These are phyloP conservation scores for Evansstolkia leycettana DNA, from an alignment of 495 filamentous ascomycete genomes.

Conservation along the genomic window DNA sequence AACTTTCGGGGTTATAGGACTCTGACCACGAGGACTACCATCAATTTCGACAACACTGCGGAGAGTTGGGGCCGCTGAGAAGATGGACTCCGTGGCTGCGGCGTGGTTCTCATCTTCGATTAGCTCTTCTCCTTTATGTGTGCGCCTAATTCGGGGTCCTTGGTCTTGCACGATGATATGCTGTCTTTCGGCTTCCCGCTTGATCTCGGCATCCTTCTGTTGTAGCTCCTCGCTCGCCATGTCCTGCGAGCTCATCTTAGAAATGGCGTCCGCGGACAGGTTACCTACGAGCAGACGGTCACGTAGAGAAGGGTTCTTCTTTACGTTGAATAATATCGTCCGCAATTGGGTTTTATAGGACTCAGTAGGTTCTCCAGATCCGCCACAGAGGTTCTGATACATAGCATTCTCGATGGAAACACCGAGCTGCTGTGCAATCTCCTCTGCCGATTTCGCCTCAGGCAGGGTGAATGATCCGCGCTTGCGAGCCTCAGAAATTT, in stretches of 20 bases:
- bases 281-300: conserved; percentile 58
- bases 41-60: conserved; percentile 26
- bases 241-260: conserved; percentile 73
- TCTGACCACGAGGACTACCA: conserved; percentile 21
- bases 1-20: conserved; percentile 18
- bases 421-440: conserved; percentile 42
- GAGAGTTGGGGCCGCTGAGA: conserved; percentile 28
- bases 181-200: conserved; percentile 74
- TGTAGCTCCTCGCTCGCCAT: conserved; percentile 87
- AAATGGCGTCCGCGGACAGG: conserved; percentile 59
- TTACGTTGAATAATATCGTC: conserved; percentile 68
- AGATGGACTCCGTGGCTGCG: conserved; percentile 36
- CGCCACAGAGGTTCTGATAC: conserved; percentile 42
- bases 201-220: conserved; percentile 59
- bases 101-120: conserved; percentile 53
- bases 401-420: conserved; percentile 66
- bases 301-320: conserved; percentile 68
- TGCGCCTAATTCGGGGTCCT: conserved; percentile 72
- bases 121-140: conserved; percentile 91
- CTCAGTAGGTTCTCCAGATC: conserved; percentile 35
- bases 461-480: conserved; percentile 38
- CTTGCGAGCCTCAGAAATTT: conserved; percentile 38
- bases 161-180: conserved; percentile 75
- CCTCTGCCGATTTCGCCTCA: conserved; percentile 37
- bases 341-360: conserved; percentile 46